phyloP scores from a whole-genome alignment of 2,329 filamentous ascomycete genomes.

The Ophiosphaerella narmari region DNA sequence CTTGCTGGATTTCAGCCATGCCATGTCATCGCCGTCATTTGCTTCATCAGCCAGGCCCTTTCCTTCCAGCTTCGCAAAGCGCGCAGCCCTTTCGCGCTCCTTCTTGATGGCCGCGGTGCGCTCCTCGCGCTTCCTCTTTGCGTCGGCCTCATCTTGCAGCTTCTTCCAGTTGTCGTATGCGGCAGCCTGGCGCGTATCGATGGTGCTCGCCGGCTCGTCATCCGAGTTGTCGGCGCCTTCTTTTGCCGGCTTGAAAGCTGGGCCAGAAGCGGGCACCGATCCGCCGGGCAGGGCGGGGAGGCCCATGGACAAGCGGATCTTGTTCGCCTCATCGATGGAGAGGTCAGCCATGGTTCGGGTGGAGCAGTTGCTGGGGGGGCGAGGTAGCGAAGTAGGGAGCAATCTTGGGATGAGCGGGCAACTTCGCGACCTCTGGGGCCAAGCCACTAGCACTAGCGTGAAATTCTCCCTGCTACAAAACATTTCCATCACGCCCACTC shows the following conservation, averaged over 20 bases:
- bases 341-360: slow-evolving; percentile 38
- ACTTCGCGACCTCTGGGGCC: slow-evolving; percentile 11
- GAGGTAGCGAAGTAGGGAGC: neutral
- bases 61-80: slow-evolving; percentile 76
- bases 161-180: slow-evolving; percentile 76
- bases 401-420: neutral
- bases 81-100: slow-evolving; percentile 81
- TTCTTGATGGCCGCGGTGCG: slow-evolving; percentile 83
- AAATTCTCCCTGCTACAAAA: slow-evolving; percentile 32
- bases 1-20: slow-evolving; percentile 88
- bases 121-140: slow-evolving; percentile 78
- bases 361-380: slow-evolving; percentile 3
- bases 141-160: slow-evolving; percentile 68
- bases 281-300: slow-evolving; percentile 88
- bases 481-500: slow-evolving; percentile 26
- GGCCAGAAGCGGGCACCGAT: slow-evolving; percentile 57
- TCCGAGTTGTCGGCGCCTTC: slow-evolving; percentile 60
- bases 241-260: slow-evolving; percentile 59
- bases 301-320: slow-evolving; percentile 85
- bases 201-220: slow-evolving; percentile 76
- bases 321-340: slow-evolving; percentile 87
- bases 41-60: slow-evolving; percentile 81
- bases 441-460: slow-evolving; percentile 28
- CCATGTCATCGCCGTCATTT: slow-evolving; percentile 72
- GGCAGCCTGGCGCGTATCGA: slow-evolving; percentile 78